phyloP scores from a whole-genome alignment of 179 eudicot species.

The Patellifolia procumbens region DNA sequence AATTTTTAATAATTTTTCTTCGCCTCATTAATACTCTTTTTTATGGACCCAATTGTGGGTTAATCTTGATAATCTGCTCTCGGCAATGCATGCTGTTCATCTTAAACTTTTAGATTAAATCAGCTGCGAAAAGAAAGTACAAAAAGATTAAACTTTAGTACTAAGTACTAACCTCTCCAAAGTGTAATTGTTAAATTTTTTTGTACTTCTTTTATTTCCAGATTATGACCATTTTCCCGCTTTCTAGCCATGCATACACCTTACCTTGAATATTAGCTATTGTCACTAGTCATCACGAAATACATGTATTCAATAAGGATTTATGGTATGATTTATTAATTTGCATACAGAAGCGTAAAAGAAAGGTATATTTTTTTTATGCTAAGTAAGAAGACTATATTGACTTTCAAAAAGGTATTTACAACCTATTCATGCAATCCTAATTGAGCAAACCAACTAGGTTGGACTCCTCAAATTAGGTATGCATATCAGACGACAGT shows the following conservation, averaged over 20 bases:
- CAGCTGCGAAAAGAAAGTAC: neutral
- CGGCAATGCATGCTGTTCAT: slow-evolving; percentile 1
- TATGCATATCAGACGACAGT: too few species aligned
- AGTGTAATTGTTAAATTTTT: neutral
- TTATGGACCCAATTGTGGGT: neutral
- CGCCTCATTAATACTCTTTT: neutral
- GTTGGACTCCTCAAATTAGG: too few species aligned
- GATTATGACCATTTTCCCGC: neutral
- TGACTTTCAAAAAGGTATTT: too few species aligned
- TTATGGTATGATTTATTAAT: neutral
- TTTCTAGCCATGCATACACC: neutral
- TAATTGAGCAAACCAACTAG: too few species aligned
- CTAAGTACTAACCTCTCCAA: neutral
- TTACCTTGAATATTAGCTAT: neutral
- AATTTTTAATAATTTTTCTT: neutral
- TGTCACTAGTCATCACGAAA: neutral
- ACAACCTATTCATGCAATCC: too few species aligned
- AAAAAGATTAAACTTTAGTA: too few species aligned
- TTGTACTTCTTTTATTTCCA: neutral
- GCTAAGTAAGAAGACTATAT: too few species aligned
- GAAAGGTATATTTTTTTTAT: slow-evolving; percentile 2
- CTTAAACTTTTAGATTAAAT: neutral
- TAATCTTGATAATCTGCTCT: neutral
- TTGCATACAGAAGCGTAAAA: neutral
- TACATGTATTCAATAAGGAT: neutral